Evolutionary conservation across 2,329 filamentous ascomycete species (phyloP), one percentile per base, ranked within the genome.

Genomic region (Xylariaceae sp.): DNA sequence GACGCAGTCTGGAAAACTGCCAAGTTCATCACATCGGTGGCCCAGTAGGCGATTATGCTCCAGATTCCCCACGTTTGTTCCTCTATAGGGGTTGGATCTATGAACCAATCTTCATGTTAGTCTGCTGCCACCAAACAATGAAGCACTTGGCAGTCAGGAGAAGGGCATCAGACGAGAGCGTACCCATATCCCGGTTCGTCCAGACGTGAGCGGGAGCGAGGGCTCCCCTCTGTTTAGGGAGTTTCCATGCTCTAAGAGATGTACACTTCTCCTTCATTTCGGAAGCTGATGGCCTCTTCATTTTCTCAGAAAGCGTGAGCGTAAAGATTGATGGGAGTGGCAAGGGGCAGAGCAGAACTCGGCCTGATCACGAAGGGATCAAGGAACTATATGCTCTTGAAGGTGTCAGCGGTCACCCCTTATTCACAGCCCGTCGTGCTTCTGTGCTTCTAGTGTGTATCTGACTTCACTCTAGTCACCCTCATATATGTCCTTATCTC

Each of bases 151-250:
- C 3, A 19, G n/a, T 11, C 8, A 32, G 7, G 40, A 34, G 34
- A 44, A n/a, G 31, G 32, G 8, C 49, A 59, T 57, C 59, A 54
- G 19, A 19, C 19, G 19, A 19, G 59, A 58, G 43, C 55, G 51
- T 64, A 67, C 64, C 67, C 65, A 65, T 71, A 50, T 69, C 64
- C 50, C 66, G 53, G 65, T 72, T 63, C 19, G 64, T 66, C 73
- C 74, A 76, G 31, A 77, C 71, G 61, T 76, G 63, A 11, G 71
- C 67, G 1, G 75, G 75, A 11, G 76, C 76, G 37, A 78, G 67
- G 6, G 75, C 71, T 6, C 74, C 73, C 4, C 72, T 70, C 62
- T 76, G 74, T 66, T 77, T 77, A 6, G 74, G 75, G 34, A 79
- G 66, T 56, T 76, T 67, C 76, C 76, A 79, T 49, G 74, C 69